Evolutionary conservation across 192 early-diverging fungal species (phyloP).

Genomic region (Geosiphon pyriformis): DNA sequence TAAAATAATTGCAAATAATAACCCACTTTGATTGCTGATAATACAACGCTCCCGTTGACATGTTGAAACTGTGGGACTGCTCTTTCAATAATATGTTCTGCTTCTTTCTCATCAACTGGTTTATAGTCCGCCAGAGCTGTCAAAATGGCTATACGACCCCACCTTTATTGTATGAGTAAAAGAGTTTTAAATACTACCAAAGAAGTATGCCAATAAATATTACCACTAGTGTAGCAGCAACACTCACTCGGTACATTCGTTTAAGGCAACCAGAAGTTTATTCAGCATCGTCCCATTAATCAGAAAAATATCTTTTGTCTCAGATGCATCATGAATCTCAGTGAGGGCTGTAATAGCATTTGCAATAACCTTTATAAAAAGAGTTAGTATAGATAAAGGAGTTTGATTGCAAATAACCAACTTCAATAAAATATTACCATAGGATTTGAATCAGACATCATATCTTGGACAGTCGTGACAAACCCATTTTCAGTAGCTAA

Average conservation of each 20-base stretch:
- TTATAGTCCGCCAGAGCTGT: conserved; percentile 75
- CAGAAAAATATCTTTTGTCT: conserved; percentile 63
- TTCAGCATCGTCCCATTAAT: conserved; percentile 66
- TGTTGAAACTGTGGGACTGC: conserved; percentile 91
- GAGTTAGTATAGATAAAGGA: conserved; percentile 8
- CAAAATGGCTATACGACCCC: conserved; percentile 96
- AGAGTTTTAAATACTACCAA: too few species aligned
- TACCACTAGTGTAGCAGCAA: neutral
- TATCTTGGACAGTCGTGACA: conserved; percentile 73
- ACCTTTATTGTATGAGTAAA: conserved; percentile 42
- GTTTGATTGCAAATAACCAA: conserved; percentile 11
- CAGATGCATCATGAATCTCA: conserved; percentile 81
- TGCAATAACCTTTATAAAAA: conserved; percentile 71
- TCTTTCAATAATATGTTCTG: conserved; percentile 83
- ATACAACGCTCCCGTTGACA: conserved; percentile 92
- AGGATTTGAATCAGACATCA: conserved; percentile 91
- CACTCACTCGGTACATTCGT: conserved; percentile 90
- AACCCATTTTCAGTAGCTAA: conserved; percentile 93
- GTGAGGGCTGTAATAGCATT: conserved; percentile 90
- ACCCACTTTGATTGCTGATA: conserved; percentile 75
- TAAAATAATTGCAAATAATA: neutral
- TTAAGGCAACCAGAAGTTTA: conserved; percentile 88
- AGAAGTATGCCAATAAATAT: too few species aligned
- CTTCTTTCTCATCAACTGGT: conserved; percentile 74
- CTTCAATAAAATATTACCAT: conserved; percentile 76